Conservation (phyloP, 1,284 basidiomycete genomes). For the Ustilago crameri region DNA sequence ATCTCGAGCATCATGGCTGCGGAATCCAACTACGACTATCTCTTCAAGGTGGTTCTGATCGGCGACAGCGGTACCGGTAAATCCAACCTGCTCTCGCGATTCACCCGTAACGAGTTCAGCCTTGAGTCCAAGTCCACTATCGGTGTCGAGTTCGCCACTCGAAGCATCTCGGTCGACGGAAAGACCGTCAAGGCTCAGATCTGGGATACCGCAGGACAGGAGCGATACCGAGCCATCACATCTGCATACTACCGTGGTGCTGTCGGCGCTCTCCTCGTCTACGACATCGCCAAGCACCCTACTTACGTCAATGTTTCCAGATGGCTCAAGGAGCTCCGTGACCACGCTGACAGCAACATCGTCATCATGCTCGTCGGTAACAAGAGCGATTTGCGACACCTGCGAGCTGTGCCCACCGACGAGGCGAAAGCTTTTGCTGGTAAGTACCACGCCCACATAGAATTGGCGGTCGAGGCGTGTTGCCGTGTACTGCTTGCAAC, state of each 20-base stretch:
- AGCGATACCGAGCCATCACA: constrained; percentile 98
- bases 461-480: neutral
- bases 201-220: constrained; percentile 98
- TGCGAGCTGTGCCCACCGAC: constrained; percentile 94
- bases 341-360: constrained; percentile 71
- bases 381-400: constrained; percentile 98
- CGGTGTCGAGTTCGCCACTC: constrained; percentile 97
- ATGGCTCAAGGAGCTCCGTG: constrained; percentile 96
- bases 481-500: too few relatives aligned
- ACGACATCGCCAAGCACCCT: constrained; percentile 78
- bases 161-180: constrained; percentile 91
- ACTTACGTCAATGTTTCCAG: constrained; percentile 95
- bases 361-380: constrained; percentile 72
- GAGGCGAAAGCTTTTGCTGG: constrained; percentile 68
- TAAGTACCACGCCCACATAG: constrained; percentile 21
- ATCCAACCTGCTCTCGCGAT: constrained; percentile 74
- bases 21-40: constrained; percentile 66
- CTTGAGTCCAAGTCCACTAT: constrained; percentile 94
- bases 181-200: constrained; percentile 99
- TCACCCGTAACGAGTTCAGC: constrained; percentile 99
- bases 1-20: constrained; percentile 51
- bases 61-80: constrained; percentile 99
- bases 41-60: constrained; percentile 79
- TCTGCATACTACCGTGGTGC: constrained; percentile 96
- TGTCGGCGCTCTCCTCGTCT: constrained; percentile 74